phyloP scores from a whole-genome alignment of 768 basidiomycete genomes.

The Mycena metata region DNA sequence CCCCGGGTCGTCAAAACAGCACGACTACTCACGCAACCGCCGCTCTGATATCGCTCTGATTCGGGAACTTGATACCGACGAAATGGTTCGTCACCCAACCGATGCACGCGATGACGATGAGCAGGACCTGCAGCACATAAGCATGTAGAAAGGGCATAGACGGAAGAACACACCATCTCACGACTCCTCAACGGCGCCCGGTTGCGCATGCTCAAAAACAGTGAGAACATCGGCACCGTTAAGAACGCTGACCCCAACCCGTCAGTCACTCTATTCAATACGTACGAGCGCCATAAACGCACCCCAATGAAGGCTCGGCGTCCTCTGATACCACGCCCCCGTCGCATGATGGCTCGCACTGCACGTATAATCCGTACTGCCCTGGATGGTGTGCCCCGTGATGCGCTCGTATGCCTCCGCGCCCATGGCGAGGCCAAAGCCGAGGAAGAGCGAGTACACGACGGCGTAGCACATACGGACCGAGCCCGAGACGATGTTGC shows the following conservation, averaged over 20 bases:
- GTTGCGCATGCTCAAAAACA: conserved; percentile 75
- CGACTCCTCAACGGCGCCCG: conserved; percentile 69
- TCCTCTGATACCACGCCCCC: conserved; percentile 81
- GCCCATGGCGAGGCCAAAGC: conserved; percentile 88
- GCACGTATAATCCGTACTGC: conserved; percentile 74
- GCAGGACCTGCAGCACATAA: conserved; percentile 23
- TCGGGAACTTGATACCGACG: conserved; percentile 68
- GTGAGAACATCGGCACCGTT: conserved; percentile 77
- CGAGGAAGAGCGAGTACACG: conserved; percentile 82
- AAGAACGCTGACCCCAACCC: conserved; percentile 65
- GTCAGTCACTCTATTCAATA: neutral
- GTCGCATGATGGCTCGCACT: conserved; percentile 63
- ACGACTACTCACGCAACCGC: conserved; percentile 69
- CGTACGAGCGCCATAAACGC: conserved; percentile 42
- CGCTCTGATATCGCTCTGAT: conserved; percentile 82
- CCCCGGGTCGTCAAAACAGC: neutral
- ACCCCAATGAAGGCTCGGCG: conserved; percentile 83
- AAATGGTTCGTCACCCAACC: conserved; percentile 89
- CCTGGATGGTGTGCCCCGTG: conserved; percentile 59
- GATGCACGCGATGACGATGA: conserved; percentile 70
- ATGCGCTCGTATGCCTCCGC: conserved; percentile 75
- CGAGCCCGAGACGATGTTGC: conserved; percentile 87
- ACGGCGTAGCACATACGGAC: conserved; percentile 86
- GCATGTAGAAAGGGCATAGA: neutral
- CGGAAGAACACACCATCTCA: conserved; percentile 65